These are phyloP conservation scores for Chlamydomonas incerta DNA, from an alignment of 139 green algal species.

Conservation along the genomic window DNA sequence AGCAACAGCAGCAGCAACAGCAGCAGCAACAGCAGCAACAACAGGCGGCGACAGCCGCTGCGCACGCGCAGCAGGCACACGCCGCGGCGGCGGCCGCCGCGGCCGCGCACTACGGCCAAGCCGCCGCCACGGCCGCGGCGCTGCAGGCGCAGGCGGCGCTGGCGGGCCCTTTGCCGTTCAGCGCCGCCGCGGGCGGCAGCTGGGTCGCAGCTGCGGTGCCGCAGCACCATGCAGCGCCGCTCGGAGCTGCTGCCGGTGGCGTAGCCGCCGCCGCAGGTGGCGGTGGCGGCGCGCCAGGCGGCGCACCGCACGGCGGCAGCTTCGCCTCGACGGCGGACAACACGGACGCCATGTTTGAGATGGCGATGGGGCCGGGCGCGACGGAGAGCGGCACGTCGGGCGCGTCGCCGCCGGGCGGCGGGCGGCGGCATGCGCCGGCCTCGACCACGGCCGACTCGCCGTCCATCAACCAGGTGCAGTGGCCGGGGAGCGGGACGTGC, in stretches of 20 bases:
- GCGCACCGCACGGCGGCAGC: constrained; percentile 18
- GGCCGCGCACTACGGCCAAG: neutral
- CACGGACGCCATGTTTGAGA: constrained; percentile 29
- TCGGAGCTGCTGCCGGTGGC: neutral
- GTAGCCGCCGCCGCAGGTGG: neutral
- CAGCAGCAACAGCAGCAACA: too few species aligned
- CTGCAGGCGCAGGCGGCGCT: too few species aligned
- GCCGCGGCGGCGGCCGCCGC: too few species aligned
- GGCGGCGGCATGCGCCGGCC: neutral
- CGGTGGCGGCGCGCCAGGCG: neutral
- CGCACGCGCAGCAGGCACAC: too few species aligned
- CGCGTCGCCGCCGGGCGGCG: constrained; percentile 9
- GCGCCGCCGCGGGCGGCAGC: too few species aligned
- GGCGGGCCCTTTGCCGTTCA: too few species aligned
- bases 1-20: neutral
- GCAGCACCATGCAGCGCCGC: too few species aligned
- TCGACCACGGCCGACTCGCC: constrained; percentile 26
- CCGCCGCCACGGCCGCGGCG: neutral
- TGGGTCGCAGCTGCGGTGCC: too few species aligned
- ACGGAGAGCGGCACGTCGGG: constrained; percentile 27
- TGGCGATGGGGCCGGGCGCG: constrained; percentile 17
- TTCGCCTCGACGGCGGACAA: constrained; percentile 14
- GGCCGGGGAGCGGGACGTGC: too few species aligned
- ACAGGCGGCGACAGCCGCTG: too few species aligned
- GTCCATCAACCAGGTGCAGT: constrained; percentile 43